A percentile compares a stretch with the other conserved stretches of the same genome.
phyloP scores from a whole-genome alignment of 2,329 filamentous ascomycete species.

The Trichoderma sp. region DNA sequence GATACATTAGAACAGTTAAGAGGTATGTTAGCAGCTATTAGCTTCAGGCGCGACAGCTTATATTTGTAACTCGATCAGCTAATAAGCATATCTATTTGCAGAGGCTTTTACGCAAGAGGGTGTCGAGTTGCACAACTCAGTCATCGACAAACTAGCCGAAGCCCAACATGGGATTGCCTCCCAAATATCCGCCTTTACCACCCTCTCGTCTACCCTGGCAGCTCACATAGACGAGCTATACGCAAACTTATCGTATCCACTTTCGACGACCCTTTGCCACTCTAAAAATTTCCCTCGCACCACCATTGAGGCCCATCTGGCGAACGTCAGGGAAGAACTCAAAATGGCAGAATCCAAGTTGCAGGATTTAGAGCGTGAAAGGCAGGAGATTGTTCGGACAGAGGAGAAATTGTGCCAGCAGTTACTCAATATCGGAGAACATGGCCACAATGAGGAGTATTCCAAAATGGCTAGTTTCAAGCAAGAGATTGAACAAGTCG shows the following conservation, averaged over 20 bases:
- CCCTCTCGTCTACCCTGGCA: constrained; percentile 21
- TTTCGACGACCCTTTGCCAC: constrained; percentile 33
- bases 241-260: constrained; percentile 31
- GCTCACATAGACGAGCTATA: constrained; percentile 28
- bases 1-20: constrained; percentile 22
- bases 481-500: constrained; percentile 26
- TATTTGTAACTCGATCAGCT: neutral
- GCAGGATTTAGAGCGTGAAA: constrained; percentile 25
- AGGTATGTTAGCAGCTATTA: constrained; percentile 16
- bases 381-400: constrained; percentile 10
- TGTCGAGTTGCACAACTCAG: constrained; percentile 23
- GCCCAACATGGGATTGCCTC: constrained; percentile 26
- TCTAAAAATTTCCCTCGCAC: constrained; percentile 25
- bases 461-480: constrained; percentile 20
- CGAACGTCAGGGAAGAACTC: constrained; percentile 25
- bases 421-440: neutral
- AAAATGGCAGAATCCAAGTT: constrained; percentile 24
- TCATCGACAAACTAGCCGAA: constrained; percentile 24
- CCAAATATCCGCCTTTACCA: constrained; percentile 24
- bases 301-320: constrained; percentile 29
- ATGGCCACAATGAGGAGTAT: neutral
- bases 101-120: constrained; percentile 28
- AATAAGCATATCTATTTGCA: constrained; percentile 5
- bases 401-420: neutral
- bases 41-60: neutral